Percentiles rank a stretch among this genome's conserved stretches.
phyloP scores from a whole-genome alignment of 1,284 basidiomycete species.

The Puccinia triticina region DNA sequence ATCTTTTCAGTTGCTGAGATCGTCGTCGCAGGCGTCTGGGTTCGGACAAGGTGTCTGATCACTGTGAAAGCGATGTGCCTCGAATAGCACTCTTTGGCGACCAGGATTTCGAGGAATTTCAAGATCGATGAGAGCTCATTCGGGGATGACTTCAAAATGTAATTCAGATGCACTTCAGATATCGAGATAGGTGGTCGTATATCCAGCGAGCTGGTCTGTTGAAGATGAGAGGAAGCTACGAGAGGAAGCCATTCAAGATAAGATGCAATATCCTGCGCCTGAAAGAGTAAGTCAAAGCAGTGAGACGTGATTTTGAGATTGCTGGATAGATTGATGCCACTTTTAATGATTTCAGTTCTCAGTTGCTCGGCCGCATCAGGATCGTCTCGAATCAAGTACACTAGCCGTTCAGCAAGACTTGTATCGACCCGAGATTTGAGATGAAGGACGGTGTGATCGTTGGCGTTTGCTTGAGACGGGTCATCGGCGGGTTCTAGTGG shows the following conservation, averaged over 20 bases:
- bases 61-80: constrained; percentile 17
- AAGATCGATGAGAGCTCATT: not conserved
- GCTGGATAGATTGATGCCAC: constrained; percentile 37
- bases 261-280: constrained; percentile 17
- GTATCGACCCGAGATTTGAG: constrained; percentile 23
- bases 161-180: constrained; percentile 43
- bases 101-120: constrained; percentile 25
- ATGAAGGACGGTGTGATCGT: not conserved
- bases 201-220: constrained; percentile 1
- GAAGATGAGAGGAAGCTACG: constrained; percentile 23
- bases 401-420: constrained; percentile 34
- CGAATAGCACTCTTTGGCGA: constrained; percentile 29
- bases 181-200: constrained; percentile 11
- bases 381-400: constrained; percentile 36
- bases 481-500: constrained; percentile 17
- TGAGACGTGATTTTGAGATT: constrained; percentile 39
- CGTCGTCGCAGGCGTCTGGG: constrained; percentile 18
- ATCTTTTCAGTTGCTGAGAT: constrained; percentile 20
- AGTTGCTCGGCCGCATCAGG: constrained; percentile 42
- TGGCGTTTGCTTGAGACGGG: not conserved
- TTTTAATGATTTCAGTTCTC: constrained; percentile 33
- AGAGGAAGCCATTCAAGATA: constrained; percentile 48
- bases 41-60: constrained; percentile 41
- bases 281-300: constrained; percentile 40
- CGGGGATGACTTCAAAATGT: constrained; percentile 34